Evolutionary conservation across 495 filamentous ascomycete species (phyloP).

Genomic region (Tricharina praecox): DNA sequence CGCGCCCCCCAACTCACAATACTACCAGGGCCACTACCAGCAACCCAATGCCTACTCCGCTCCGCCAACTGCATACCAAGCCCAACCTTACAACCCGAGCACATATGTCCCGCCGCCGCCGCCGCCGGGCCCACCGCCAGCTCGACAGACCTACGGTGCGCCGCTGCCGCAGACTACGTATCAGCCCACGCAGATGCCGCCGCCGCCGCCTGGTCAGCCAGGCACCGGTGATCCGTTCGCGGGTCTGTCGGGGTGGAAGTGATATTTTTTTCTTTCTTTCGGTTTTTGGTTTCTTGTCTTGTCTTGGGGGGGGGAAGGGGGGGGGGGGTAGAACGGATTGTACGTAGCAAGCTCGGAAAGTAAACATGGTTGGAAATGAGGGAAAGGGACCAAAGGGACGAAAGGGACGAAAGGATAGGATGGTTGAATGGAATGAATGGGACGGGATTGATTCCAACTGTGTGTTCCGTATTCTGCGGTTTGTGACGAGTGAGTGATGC

Average conservation of each 20-base stretch:
- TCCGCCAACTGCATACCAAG: conserved; percentile 11
- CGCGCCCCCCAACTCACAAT: conserved; percentile 27
- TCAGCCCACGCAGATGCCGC: conserved; percentile 8
- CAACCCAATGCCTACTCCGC: conserved; percentile 19
- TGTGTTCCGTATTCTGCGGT: no score
- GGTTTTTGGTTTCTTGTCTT: conserved; percentile 1
- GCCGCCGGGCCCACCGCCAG: conserved; percentile 61
- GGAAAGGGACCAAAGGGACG: no score
- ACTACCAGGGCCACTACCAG: conserved; percentile 21
- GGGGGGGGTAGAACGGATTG: no score
- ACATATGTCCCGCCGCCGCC: conserved; percentile 87
- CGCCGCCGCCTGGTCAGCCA: background rate
- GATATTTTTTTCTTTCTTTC: background rate
- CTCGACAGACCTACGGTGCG: conserved; percentile 18
- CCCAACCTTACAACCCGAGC: conserved; percentile 41
- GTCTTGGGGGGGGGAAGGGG: background rate
- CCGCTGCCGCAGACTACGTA: conserved; percentile 20
- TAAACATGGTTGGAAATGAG: no score
- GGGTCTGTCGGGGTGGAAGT: conserved; percentile 9
- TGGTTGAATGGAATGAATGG: no score
- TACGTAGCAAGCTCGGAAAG: no score
- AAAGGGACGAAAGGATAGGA: no score
- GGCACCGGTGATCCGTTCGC: conserved; percentile 3
- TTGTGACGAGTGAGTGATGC: no score
- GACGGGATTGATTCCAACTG: no score